Evolutionary conservation across 495 filamentous ascomycete genomes (phyloP), one percentile per base, ranked within the genome.

Genomic region (Penicillium herquei): DNA sequence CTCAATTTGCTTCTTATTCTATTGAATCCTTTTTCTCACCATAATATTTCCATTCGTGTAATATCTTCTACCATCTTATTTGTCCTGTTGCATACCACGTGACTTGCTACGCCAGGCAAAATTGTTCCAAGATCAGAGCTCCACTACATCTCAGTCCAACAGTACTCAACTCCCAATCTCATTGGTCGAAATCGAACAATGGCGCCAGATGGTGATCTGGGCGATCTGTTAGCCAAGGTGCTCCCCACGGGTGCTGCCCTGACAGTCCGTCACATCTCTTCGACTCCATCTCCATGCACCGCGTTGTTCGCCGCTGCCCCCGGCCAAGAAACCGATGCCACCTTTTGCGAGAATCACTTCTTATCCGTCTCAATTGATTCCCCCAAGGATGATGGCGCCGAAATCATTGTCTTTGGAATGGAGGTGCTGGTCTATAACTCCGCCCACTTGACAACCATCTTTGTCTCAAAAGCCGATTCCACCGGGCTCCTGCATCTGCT

Each of bases 401-500:
- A 79, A 55, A 58, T 88, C 32, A 75, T 85, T 39, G 71, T 89
- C n/a, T 85, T 87, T 60, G 89, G 86, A 9, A 82, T 88, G 53
- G 85, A 88, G 62, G 75, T 82, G 41, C 55, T 80, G 48, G 73
- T 88, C 55, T 88, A 87, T 67, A 81, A 88, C 17, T 95, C 89
- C 33, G 83, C 83, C 56, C 82, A 84, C 70, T 81, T 89, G 33
- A 95, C 88, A 5, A 96, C 87, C 35, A 81, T 98, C 34, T 99
- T 98, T 71, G 86, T 99, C 37, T 92, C 91, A 52, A 99, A 99
- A 73, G 94, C 94, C 46, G 94, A 99, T 71, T 96, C 93, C 13
- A 96, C 92, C 2, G 94, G 94, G 44, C 93, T 89, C 61, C 72
- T 96, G 26, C 78, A 88, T 64, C 74, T 87, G 0, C 79, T 91